Conservation (phyloP, 371 early-diverging fungal genomes). For the Massospora cicadina region DNA sequence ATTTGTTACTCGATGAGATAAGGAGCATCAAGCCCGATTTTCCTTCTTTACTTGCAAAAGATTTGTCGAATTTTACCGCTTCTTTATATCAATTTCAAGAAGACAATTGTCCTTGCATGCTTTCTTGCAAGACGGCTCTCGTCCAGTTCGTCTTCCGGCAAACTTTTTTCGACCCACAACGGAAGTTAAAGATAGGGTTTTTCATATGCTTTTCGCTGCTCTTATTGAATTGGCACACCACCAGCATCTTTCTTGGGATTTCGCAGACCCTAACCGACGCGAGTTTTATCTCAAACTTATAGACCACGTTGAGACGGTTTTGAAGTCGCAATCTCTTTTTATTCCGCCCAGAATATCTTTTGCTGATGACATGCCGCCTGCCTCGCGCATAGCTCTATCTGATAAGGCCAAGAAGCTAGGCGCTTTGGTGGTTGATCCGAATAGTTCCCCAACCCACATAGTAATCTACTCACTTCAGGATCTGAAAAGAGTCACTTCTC, state of each 20-base stretch:
- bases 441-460: constrained; percentile 40
- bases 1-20: constrained; percentile 24
- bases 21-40: constrained; percentile 17
- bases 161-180: constrained; percentile 31
- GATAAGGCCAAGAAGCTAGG: constrained; percentile 16
- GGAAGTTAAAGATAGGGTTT: constrained; percentile 22
- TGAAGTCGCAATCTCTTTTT: constrained; percentile 1
- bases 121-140: constrained; percentile 10
- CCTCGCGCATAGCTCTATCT: background rate
- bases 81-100: constrained; percentile 45
- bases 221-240: constrained; percentile 28
- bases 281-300: constrained; percentile 12
- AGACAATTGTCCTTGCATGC: constrained; percentile 24
- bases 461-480: constrained; percentile 23
- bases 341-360: background rate
- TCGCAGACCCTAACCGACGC: constrained; percentile 22
- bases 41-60: constrained; percentile 25
- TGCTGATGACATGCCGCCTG: background rate
- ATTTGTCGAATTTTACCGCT: constrained; percentile 30
- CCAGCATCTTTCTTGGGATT: constrained; percentile 32
- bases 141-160: constrained; percentile 32
- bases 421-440: constrained; percentile 18
- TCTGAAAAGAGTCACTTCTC: constrained; percentile 49
- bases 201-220: constrained; percentile 28
- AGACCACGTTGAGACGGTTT: background rate